A percentile compares a stretch with the other conserved stretches of the same genome.
Conservation (phyloP, 306 rosid genomes). For the Luffa acutangula region DNA sequence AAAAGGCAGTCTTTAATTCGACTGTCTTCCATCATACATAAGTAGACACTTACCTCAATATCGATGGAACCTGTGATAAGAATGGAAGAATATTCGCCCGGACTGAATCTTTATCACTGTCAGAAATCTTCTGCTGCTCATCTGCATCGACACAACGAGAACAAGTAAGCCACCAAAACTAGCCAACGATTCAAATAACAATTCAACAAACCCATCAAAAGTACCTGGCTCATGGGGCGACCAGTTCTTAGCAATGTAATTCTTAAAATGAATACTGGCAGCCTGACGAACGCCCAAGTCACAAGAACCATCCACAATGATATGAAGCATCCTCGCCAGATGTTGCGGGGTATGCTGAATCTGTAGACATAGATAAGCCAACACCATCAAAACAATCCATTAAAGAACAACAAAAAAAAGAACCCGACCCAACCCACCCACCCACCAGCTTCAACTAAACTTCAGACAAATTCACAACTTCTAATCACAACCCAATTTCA, state of each 20-base stretch:
- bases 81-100: slow-evolving; percentile 72
- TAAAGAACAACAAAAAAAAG: neutral
- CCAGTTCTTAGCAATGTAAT: slow-evolving; percentile 88
- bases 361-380: slow-evolving; percentile 27
- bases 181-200: slow-evolving; percentile 10
- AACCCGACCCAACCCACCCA: neutral
- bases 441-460: neutral
- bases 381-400: neutral
- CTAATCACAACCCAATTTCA: neutral
- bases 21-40: neutral
- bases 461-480: neutral
- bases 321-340: slow-evolving; percentile 79
- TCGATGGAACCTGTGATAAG: slow-evolving; percentile 75
- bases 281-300: slow-evolving; percentile 89
- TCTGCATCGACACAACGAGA: slow-evolving; percentile 32
- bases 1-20: neutral
- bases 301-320: slow-evolving; percentile 70
- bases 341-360: slow-evolving; percentile 87
- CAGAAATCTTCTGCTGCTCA: slow-evolving; percentile 55
- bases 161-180: slow-evolving; percentile 11
- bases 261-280: slow-evolving; percentile 96
- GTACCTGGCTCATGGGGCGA: slow-evolving; percentile 69
- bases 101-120: slow-evolving; percentile 70
- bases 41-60: slow-evolving; percentile 50
- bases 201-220: neutral